Percentiles rank a stretch among this genome's conserved stretches.
phyloP scores from a whole-genome alignment of 2,329 filamentous ascomycete species.

The Aspergillus proliferans region DNA sequence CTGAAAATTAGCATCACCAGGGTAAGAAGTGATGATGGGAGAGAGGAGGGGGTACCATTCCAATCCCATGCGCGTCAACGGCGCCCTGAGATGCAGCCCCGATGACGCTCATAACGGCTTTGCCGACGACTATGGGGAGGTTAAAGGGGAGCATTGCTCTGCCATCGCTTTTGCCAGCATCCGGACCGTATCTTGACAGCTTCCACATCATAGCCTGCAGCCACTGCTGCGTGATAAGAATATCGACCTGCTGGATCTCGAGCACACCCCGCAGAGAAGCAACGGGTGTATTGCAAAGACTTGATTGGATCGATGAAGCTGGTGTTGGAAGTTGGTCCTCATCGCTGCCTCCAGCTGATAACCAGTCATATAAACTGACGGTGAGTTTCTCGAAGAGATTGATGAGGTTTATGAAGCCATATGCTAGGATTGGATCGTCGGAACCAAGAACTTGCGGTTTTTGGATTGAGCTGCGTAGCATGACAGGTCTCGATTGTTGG shows the following conservation, averaged over 20 bases:
- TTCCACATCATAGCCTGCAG: constrained; percentile 67
- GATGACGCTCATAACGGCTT: constrained; percentile 61
- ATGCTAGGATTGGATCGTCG: constrained; percentile 43
- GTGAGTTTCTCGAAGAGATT: constrained; percentile 35
- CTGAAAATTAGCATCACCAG: neutral
- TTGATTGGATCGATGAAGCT: constrained; percentile 44
- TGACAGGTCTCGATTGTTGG: constrained; percentile 62
- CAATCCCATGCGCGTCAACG: constrained; percentile 69
- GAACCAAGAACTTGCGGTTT: constrained; percentile 58
- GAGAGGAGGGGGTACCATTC: constrained; percentile 50
- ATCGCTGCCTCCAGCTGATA: constrained; percentile 29
- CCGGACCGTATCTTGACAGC: constrained; percentile 52
- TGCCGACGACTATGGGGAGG: constrained; percentile 58
- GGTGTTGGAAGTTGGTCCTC: constrained; percentile 23
- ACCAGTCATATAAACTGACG: constrained; percentile 33
- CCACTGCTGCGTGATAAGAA: constrained; percentile 67
- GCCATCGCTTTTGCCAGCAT: constrained; percentile 31
- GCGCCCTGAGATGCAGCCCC: constrained; percentile 67
- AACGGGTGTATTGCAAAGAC: constrained; percentile 42
- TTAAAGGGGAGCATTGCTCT: constrained; percentile 53
- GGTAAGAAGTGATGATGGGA: neutral
- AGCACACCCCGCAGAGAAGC: constrained; percentile 51
- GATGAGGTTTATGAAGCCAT: constrained; percentile 37
- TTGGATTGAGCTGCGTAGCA: constrained; percentile 60
- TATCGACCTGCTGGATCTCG: constrained; percentile 62